Evolutionary conservation across 2,329 filamentous ascomycete genomes (phyloP), one percentile per base, ranked within the genome.

Genomic region (Fusarium dlaminii): DNA sequence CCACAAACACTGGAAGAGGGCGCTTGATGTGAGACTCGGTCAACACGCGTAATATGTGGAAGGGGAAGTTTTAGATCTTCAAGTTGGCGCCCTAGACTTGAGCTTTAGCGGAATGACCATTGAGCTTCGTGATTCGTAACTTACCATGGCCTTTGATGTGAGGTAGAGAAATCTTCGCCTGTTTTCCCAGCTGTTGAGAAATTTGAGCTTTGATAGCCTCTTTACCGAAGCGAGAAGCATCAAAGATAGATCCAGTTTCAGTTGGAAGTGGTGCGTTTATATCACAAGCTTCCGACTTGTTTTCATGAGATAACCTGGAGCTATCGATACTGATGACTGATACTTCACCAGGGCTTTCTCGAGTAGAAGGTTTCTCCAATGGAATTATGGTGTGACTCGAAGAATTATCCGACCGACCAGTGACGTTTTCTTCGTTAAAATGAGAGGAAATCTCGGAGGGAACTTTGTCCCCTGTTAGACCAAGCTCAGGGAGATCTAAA

Each of bases 1-100:
- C 80, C 81, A 48, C 80, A 82, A n/a, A 55, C 43, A 37, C 76
- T 80, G 9, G 65, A 64, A 32, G 79, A 70, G 10, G 76, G 70
- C 8, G 66, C 58, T 14, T 59, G 61, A 20, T 59, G 60, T 14
- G 49, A 52, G 15, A 42, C 10, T 48, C 52, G 42, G 63, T 20
- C 43, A 18, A 18, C 18, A 32, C 56, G 70, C 3, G 34, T 12
- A n/a, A 68, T 56, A 20, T 63, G 64, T 52, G 69, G 66, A 27
- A 73, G 45, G 14, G 64, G 69, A 20, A 73, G 46, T 29, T 70
- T 73, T 15, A 73, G 24, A 27, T 49, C 48, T 24, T 73, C 37
- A 10, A 66, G 24, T 18, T 20, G 39, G 12, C 13, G 39, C 39
- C 17, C 70, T 73, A 29, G n/a, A 46, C 39, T 24, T 17, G 29